Evolutionary conservation across 495 filamentous ascomycete species (phyloP).

Genomic region (Penicillium tannophilum): DNA sequence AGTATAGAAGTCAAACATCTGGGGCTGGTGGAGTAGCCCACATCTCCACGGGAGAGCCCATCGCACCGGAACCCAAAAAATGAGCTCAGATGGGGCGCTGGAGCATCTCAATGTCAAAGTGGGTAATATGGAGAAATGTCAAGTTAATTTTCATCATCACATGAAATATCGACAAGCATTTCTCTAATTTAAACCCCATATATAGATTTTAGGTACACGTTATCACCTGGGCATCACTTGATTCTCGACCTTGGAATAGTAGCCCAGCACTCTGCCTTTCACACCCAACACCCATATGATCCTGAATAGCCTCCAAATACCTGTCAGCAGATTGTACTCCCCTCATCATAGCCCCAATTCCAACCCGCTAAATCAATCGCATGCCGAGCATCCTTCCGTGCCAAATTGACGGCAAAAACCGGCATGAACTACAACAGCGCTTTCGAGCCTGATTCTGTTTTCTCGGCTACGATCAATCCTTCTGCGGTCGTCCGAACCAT

Average conservation of each 20-base stretch:
- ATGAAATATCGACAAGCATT: too few relatives aligned
- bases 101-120: background rate
- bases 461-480: background rate
- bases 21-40: slow-evolving; percentile 3
- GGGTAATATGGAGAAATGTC: slow-evolving; percentile 4
- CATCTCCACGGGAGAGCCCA: background rate
- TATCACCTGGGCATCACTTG: background rate
- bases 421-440: slow-evolving; percentile 3
- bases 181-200: too few relatives aligned
- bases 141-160: background rate
- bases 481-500: slow-evolving; percentile 4
- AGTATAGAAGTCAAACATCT: background rate
- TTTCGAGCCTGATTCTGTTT: background rate
- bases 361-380: background rate
- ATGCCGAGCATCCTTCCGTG: too few relatives aligned
- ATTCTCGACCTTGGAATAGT: background rate
- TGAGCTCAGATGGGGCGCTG: slow-evolving; percentile 4
- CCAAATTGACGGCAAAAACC: too few relatives aligned
- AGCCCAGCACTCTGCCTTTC: slow-evolving; percentile 4
- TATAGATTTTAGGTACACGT: too few relatives aligned
- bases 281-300: background rate
- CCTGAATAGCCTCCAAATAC: background rate
- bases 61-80: background rate
- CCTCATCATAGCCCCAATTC: background rate
- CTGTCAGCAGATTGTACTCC: background rate